Percentiles rank a stretch among this genome's conserved stretches.
These are phyloP conservation scores for Udeniomyces megalosporus DNA, from an alignment of 768 basidiomycete species.

Conservation along the genomic window DNA sequence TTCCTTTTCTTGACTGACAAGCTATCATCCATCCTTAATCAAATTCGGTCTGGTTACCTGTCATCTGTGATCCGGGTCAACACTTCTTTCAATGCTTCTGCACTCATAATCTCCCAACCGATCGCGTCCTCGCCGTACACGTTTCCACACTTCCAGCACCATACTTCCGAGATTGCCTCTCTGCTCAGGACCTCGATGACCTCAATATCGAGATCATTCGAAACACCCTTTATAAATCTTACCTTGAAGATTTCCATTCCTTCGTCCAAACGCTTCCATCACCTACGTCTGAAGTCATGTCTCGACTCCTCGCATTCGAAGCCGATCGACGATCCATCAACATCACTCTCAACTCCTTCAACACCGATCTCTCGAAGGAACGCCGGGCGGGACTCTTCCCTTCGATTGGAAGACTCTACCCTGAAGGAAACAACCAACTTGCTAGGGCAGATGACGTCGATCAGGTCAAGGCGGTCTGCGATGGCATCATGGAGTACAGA, in stretches of 20 bases:
- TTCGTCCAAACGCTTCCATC: constrained; percentile 64
- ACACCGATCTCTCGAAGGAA: constrained; percentile 86
- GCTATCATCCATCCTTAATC: too few species aligned
- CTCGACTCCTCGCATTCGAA: constrained; percentile 79
- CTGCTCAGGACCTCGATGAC: constrained; percentile 90
- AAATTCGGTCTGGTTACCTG: neutral
- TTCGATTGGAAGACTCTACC: constrained; percentile 78
- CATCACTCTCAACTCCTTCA: constrained; percentile 98
- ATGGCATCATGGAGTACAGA: constrained; percentile 75
- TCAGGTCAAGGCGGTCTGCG: constrained; percentile 71
- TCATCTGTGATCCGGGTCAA: too few species aligned
- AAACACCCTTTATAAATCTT: constrained; percentile 96
- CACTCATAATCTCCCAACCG: neutral
- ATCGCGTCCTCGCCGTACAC: too few species aligned
- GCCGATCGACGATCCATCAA: constrained; percentile 93
- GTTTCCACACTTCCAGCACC: constrained; percentile 41
- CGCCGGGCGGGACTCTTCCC: constrained; percentile 89
- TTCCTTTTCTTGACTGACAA: too few species aligned
- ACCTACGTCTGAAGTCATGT: constrained; percentile 85
- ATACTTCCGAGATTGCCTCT: constrained; percentile 90
- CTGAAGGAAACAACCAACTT: constrained; percentile 85
- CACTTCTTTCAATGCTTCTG: too few species aligned
- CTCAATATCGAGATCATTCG: constrained; percentile 99
- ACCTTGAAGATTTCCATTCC: constrained; percentile 89
- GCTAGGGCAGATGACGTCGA: constrained; percentile 91